Evolutionary conservation across 78 protist genomes (phyloP), one percentile per base, ranked within the genome.

Genomic region (Emiliania huxleyi): DNA sequence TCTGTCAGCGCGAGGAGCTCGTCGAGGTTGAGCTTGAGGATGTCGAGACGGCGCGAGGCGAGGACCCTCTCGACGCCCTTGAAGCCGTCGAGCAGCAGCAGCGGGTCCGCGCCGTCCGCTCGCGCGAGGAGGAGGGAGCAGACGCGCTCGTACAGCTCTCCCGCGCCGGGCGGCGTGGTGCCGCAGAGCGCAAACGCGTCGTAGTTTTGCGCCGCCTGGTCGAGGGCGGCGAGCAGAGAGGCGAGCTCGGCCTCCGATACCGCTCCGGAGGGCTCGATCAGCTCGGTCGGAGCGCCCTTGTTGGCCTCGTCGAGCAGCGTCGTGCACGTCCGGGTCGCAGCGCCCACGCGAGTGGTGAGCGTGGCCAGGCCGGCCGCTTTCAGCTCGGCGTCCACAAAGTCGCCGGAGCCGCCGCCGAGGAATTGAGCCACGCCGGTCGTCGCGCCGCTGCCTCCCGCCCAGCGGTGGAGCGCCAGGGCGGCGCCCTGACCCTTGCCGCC

Each of bases 401-500:
- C 46, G 45, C 84, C 84, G 0, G 84, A 1, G 45, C 8, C 84
- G 21, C 84, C 45, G 23, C 84, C 84, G 46, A 73, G 84, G 26
- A 73, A 38, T 11, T 38, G 42, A 21, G 84, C 84, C 15, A 73
- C 38, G 12, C 26, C 40, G 79, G 0, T 3, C 29, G 38, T 1
- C 40, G 37, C 79, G 18, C 25, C 84, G 1, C 45, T 15, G n/a
- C n/a, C n/a, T n/a, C n/a, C n/a, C 12, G 43, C 43, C 84, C 43
- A 38, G 5, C 45, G 1, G 26, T 12, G 21, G 33, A 38, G 26
- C 11, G 84, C 84, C 1, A 73, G 84, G 2, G 84, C 84, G 6
- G 25, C 84, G 21, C 84, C 84, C 84, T 73, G 84, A 4, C 84
- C 84, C 84, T 73, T 73, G 84, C 84, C 84, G 42, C 84, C 84